Evolutionary conservation across 805 yeast genomes (phyloP), one percentile per base, ranked within the genome.

Genomic region (Candida chauliodis): DNA sequence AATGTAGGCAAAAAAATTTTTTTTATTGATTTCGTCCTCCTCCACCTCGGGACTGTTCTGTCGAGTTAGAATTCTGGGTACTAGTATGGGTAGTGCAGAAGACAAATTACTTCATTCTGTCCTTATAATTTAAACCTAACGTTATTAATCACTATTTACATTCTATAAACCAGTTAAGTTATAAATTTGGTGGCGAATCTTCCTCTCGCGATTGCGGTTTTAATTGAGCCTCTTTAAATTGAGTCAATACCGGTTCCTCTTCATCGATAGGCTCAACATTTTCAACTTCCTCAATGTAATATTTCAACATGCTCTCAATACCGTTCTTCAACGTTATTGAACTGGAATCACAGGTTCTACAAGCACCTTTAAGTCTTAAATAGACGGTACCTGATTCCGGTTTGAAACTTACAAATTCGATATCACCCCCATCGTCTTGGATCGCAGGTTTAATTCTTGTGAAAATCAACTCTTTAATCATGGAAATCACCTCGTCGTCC

Each of bases 341-440:
- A 38, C 81, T 74, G 14, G 81, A 69, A 47, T 80, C 82, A 52
- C 88, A 81, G n/a, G 84, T 75, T 52, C 84, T 71, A 53, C 88
- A 81, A 1, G 87, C 87, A 22, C 88, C 88, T 55, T 73, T 73
- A 37, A 81, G 65, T 54, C 73, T 73, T 49, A 81, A 66, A 39
- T 63, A 70, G 1, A 80, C 86, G 1, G 73, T 69, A 7, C 88
- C 88, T 2, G 65, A 53, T 6, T 71, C 71, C 44, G 77, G 79
- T 14, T 46, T 48, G 51, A 81, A 80, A 1, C 66, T 64, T 23
- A 81, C 78, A 58, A 79, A 81, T 49, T 79, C 85, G 31, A 81
- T 74, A 51, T 81, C 88, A 4, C 88, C 88, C 32, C 88, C 88
- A 51, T 81, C 88, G 43, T 81, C 88, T 53, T 79, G 85, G 44